Percentiles rank a stretch among this genome's conserved stretches.
phyloP scores from a whole-genome alignment of 1,139 yeast genomes.

The Nakaseomyces uthaithaninus region DNA sequence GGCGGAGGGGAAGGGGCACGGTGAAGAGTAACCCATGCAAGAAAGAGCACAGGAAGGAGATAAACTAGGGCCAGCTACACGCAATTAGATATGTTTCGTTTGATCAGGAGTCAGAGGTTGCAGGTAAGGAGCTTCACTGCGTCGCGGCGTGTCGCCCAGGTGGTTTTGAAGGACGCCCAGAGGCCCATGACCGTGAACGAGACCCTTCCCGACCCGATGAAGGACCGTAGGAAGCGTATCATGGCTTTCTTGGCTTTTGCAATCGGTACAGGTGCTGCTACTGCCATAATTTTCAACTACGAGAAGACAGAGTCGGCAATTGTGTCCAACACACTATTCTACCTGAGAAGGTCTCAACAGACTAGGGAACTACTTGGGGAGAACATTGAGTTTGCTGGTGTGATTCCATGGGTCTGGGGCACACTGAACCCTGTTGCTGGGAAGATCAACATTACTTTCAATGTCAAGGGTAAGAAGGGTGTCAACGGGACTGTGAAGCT shows the following conservation, averaged over 20 bases:
- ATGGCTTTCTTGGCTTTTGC: conserved; percentile 53
- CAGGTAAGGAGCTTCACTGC: conserved; percentile 5
- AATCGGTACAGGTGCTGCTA: conserved; percentile 53
- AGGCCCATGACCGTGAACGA: conserved; percentile 52
- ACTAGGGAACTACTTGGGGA: conserved; percentile 66
- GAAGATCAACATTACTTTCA: conserved; percentile 60
- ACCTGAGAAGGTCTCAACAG: conserved; percentile 64
- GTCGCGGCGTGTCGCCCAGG: conserved; percentile 10
- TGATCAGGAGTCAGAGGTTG: conserved; percentile 9
- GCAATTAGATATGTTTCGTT: conserved; percentile 4
- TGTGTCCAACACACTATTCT: conserved; percentile 78
- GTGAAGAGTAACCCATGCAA: too few relatives aligned
- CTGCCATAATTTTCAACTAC: conserved; percentile 75
- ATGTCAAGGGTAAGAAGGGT: conserved; percentile 55
- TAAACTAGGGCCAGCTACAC: too few relatives aligned
- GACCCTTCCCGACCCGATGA: conserved; percentile 70
- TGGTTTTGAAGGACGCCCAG: conserved; percentile 21
- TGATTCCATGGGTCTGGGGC: conserved; percentile 89
- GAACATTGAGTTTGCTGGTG: conserved; percentile 57
- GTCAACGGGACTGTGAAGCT: conserved; percentile 45
- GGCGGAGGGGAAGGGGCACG: too few relatives aligned
- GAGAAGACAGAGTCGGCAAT: conserved; percentile 86
- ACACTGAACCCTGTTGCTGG: conserved; percentile 78
- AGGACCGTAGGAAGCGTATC: conserved; percentile 40
- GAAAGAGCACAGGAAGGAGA: too few relatives aligned